Evolutionary conservation across 495 filamentous ascomycete genomes (phyloP), one percentile per base, ranked within the genome.

Genomic region (Hyaloscypha finlandica): DNA sequence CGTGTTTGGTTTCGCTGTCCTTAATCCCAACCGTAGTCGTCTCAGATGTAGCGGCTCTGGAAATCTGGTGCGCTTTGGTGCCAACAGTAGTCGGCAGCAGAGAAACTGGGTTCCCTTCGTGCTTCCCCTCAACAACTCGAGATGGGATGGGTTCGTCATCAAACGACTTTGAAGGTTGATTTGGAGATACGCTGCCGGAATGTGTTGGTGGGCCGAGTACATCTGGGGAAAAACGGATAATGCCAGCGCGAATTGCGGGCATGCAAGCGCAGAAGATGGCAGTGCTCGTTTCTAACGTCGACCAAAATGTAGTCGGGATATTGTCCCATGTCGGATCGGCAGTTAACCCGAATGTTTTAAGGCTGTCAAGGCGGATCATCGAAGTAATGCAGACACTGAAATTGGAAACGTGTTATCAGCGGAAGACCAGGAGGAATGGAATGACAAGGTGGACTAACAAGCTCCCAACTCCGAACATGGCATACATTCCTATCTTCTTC

Each of bases 321-420:
- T 29, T 74, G 74, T 52, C 74, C 80, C 78, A 81, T 45, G 81
- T 81, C 11, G 77, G 79, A 64, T 82, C 80, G 2, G 66, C 52
- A 0, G 81, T 81, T 33, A 78, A 74, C 8, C 78, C 58, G 25
- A 81, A 79, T 32, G 68, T 73, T 57, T 78, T 80, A 14, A 83
- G 30, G 3, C 72, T 73, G 14, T 76, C 58, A 1, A 83, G 69
- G 16, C 81, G 80, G 66, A 77, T 65, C 19, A 81, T 75, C 61
- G 79, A 81, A 32, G 80, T 80, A 12, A 83, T 70, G 64, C 79
- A 81, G n/a, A 81, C 80, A 61, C 81, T 83, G 51, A 53, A 39
- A 39, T 32, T 31, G 51, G 53, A 25, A 65, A 64, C 31, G 16
- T 54, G 35, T 48, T 52, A 32, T 25, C 6, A 65, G 61, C n/a